Conservation (phyloP, 352 stramenopile species). For the Globisporangium iwayamae region DNA sequence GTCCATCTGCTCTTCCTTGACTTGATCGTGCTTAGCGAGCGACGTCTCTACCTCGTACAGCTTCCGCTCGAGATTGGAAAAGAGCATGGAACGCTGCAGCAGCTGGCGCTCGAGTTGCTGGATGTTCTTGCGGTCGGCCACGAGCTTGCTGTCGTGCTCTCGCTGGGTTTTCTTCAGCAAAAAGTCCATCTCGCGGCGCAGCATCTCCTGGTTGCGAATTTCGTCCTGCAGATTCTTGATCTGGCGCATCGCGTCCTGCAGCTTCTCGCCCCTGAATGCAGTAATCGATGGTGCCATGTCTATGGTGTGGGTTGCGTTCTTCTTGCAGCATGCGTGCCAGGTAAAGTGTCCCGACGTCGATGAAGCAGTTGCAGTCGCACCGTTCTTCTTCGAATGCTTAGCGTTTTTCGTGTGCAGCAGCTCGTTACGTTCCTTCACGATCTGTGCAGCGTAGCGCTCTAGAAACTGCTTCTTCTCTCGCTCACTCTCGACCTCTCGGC, state of each 20-base stretch:
- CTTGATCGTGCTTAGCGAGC: constrained; percentile 44
- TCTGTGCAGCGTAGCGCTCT: constrained; percentile 72
- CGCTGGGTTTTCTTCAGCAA: constrained; percentile 70
- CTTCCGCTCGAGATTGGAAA: constrained; percentile 63
- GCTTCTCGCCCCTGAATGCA: constrained; percentile 68
- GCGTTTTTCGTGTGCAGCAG: constrained; percentile 55
- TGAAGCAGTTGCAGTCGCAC: not conserved
- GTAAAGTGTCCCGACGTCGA: constrained; percentile 43
- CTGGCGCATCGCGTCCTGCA: constrained; percentile 54
- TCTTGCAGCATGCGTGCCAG: constrained; percentile 83
- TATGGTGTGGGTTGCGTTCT: constrained; percentile 56
- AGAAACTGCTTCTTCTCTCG: constrained; percentile 80
- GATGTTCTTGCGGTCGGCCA: constrained; percentile 58
- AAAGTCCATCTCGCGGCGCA: constrained; percentile 60
- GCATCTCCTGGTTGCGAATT: constrained; percentile 52
- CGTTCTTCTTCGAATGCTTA: constrained; percentile 36
- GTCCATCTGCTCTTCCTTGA: constrained; percentile 44
- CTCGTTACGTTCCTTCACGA: constrained; percentile 86
- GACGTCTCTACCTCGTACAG: constrained; percentile 67
- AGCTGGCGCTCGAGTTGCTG: constrained; percentile 76
- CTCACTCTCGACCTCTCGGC: constrained; percentile 42
- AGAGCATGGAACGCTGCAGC: constrained; percentile 55
- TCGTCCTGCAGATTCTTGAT: constrained; percentile 54
- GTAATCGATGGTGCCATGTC: constrained; percentile 73
- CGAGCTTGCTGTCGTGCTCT: constrained; percentile 65